Percentiles rank a stretch among this genome's conserved stretches.
Conservation (phyloP, 495 filamentous ascomycete genomes). For the Aspergillus biplanus region DNA sequence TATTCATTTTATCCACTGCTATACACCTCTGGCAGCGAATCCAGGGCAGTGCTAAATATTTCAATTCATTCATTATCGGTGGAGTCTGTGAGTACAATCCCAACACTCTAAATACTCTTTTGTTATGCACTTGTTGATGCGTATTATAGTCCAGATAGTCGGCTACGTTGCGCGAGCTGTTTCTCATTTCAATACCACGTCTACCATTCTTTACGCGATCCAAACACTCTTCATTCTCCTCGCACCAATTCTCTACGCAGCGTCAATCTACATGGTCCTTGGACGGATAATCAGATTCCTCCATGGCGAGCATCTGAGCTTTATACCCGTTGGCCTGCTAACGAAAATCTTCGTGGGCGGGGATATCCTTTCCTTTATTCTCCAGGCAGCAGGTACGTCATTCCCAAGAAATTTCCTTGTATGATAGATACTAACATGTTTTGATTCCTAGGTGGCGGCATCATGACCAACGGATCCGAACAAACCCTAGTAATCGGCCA, state of each 20-base stretch:
- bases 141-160: too few relatives aligned
- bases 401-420: neutral
- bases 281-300: constrained; percentile 45
- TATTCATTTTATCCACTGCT: too few relatives aligned
- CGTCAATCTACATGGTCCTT: constrained; percentile 59
- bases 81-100: too few relatives aligned
- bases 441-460: constrained; percentile 25
- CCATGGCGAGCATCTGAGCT: constrained; percentile 33
- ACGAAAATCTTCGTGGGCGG: constrained; percentile 28
- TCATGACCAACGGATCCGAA: constrained; percentile 23
- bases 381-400: constrained; percentile 17
- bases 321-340: constrained; percentile 6
- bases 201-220: neutral
- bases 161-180: too few relatives aligned
- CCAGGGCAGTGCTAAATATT: too few relatives aligned
- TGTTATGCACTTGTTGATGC: too few relatives aligned
- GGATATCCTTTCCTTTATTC: constrained; percentile 23
- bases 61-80: too few relatives aligned
- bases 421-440: neutral
- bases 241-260: constrained; percentile 44
- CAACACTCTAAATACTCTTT: too few relatives aligned
- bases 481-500: constrained; percentile 34
- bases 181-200: too few relatives aligned
- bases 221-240: constrained; percentile 33
- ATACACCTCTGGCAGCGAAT: too few relatives aligned